phyloP scores from a whole-genome alignment of 495 filamentous ascomycete species.

The Astrothelium macrocarpum region DNA sequence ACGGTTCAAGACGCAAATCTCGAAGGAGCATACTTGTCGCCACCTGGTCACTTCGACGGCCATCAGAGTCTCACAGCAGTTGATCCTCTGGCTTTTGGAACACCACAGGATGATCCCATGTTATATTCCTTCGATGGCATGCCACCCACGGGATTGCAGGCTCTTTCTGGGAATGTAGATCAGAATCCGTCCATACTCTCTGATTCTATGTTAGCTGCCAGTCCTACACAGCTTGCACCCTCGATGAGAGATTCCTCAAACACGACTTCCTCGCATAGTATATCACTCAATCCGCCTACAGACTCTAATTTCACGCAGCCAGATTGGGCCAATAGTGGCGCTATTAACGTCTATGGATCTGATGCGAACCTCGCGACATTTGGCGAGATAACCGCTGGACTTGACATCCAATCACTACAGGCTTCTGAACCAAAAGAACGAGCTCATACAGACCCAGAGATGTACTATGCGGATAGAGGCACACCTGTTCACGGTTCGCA shows the following conservation, averaged over 20 bases:
- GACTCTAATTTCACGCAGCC: not conserved
- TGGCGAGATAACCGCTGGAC: not conserved
- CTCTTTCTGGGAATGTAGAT: not conserved
- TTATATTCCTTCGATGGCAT: not conserved
- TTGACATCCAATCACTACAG: not conserved
- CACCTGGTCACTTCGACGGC: too few species aligned
- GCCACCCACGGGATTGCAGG: not conserved
- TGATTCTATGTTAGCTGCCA: not conserved
- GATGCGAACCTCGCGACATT: not conserved
- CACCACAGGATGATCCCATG: too few species aligned
- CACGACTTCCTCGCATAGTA: not conserved
- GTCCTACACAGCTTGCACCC: not conserved
- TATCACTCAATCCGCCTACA: not conserved
- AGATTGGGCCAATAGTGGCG: not conserved
- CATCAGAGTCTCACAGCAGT: too few species aligned
- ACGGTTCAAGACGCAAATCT: too few species aligned
- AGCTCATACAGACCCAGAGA: not conserved
- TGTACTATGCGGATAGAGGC: not conserved
- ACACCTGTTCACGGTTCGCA: not conserved
- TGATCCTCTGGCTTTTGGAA: too few species aligned
- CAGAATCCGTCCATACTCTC: not conserved
- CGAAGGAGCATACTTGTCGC: too few species aligned
- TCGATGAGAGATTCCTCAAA: not conserved
- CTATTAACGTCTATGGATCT: not conserved
- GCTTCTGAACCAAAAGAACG: not conserved